These are phyloP conservation scores for Ganoderma resinaceum DNA, from an alignment of 1,284 basidiomycete genomes.

Conservation along the genomic window DNA sequence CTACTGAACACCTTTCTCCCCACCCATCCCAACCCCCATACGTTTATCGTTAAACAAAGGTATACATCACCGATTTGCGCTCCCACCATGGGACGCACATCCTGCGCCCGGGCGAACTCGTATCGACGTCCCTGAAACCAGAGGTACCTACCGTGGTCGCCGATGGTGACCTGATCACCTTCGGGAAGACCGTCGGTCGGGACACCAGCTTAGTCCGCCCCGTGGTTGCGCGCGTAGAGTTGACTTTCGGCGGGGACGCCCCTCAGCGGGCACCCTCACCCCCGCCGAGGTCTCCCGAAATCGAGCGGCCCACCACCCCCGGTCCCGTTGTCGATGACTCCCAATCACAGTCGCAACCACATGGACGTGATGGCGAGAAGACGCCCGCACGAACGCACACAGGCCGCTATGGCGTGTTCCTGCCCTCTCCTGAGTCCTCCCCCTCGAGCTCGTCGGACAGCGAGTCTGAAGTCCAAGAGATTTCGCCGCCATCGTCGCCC, in stretches of 20 bases:
- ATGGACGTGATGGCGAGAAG: conserved; percentile 18
- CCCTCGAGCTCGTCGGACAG: conserved; percentile 45
- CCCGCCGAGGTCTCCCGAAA: conserved; percentile 21
- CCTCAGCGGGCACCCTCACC: conserved; percentile 23
- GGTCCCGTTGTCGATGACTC: conserved; percentile 10
- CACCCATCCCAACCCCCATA: background rate
- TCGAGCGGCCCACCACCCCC: conserved; percentile 1
- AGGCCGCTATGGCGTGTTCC: conserved; percentile 63
- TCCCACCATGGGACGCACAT: conserved; percentile 73
- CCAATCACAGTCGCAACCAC: conserved; percentile 16
- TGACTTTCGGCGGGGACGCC: conserved; percentile 48
- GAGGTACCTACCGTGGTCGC: conserved; percentile 56
- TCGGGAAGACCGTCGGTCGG: conserved; percentile 74
- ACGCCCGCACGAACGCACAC: conserved; percentile 33
- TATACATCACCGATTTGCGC: conserved; percentile 61
- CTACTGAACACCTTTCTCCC: conserved; percentile 12
- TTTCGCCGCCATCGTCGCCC: conserved; percentile 30
- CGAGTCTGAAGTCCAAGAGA: conserved; percentile 66
- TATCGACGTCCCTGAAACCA: conserved; percentile 51
- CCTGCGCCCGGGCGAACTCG: conserved; percentile 52
- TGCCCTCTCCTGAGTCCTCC: conserved; percentile 44
- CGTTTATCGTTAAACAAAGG: conserved; percentile 41
- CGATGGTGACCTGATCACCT: conserved; percentile 73
- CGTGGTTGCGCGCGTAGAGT: conserved; percentile 62
- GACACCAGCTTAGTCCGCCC: conserved; percentile 64